Base-by-base conservation (phyloP, 177 flowering plant genomes). In the Tripterygium wilfordii region DNA sequence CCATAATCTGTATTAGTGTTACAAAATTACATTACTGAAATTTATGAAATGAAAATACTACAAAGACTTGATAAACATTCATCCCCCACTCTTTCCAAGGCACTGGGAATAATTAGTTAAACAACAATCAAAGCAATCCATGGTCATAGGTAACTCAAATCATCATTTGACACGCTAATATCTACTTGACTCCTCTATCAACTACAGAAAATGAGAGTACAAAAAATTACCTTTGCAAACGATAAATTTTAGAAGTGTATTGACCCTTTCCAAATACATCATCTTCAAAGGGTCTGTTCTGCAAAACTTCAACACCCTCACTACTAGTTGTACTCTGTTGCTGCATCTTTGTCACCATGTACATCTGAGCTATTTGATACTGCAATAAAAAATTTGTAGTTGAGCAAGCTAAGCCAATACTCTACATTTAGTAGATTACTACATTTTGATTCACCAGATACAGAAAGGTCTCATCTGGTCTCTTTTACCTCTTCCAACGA, bases 291-390 rank as follows among this genome's bases (percentile, higher is more conserved):
- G 82, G 67, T 51, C 61, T 72, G 51, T 66, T 69, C 63, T 78
- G 79, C 40, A 83, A 58, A 8, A 80, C 70, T 45, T 78, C 82
- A 36, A 83, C 85, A 22, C 91, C 87, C 65, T 83, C 91, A 18
- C 48, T 57, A 16, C 62, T 37, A 4, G 66, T 65, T 19, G 87
- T 74, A 61, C 14, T 70, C 61, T 78, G 65, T 26, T 78, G 80
- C 62, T 83, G 87, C 91, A 83, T 83, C 70, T 74, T 80, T 68
- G 49, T 62, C 13, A 78, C 78, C 84, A 76, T 78, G 56, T 74
- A 78, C 74, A 64, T 72, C 56, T 83, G 91, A 23, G 85, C 91
- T 53, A 68, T 37, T 48, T 71, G 78, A 74, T 76, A 83, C 87
- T 83, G 85, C 76, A 77, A 16, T 9, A 18, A 44, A 18, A 51